Percentiles rank a stretch among this genome's conserved stretches.
Conservation (phyloP, 306 rosid genomes). For the Prunus mongolica region DNA sequence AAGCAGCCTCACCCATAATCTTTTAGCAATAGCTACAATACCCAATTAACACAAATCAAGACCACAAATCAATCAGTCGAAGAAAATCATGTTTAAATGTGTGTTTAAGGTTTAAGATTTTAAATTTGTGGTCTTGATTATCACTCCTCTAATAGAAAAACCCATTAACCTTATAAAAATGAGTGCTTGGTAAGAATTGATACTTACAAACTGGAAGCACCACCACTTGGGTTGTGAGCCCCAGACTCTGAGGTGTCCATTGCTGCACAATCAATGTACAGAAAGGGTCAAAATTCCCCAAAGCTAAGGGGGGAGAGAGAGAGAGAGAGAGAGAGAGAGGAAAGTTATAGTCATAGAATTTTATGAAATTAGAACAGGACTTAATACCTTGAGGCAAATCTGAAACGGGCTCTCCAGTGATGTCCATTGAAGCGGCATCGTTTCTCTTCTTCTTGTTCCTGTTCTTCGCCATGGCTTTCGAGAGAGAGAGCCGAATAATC, state of each 20-base stretch:
- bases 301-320: too few relatives aligned
- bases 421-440: constrained; percentile 49
- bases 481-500: background rate
- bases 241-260: constrained; percentile 72
- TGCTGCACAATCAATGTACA: constrained; percentile 30
- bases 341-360: background rate
- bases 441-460: constrained; percentile 50
- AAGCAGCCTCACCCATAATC: background rate
- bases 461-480: constrained; percentile 56
- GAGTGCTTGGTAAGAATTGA: background rate
- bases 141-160: background rate
- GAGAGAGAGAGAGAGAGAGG: background rate
- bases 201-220: constrained; percentile 46
- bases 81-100: background rate
- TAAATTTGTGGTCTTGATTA: background rate
- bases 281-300: background rate
- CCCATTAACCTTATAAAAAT: background rate
- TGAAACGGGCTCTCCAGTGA: constrained; percentile 21
- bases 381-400: constrained; percentile 51
- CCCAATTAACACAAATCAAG: too few relatives aligned
- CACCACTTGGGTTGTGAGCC: constrained; percentile 34
- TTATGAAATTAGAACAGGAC: background rate
- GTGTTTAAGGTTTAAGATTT: background rate
- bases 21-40: background rate
- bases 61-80: background rate